phyloP scores from a whole-genome alignment of 179 eudicot genomes.

The Beta corolliflora region DNA sequence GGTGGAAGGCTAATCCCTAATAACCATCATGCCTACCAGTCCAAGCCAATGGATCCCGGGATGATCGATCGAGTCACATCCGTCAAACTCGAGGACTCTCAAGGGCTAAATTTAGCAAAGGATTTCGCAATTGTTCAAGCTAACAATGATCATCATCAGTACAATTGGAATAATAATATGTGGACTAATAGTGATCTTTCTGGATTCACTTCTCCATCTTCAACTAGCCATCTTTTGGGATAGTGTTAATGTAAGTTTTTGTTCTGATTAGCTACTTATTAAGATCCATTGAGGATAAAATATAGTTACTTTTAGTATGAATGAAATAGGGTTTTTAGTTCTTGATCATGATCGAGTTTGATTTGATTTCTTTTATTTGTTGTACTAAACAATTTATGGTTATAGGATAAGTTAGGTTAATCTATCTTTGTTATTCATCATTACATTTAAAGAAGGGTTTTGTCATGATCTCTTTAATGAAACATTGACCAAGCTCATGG shows the following conservation, averaged over 20 bases:
- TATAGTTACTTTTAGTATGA: neutral
- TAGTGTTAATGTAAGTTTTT: conserved; percentile 13
- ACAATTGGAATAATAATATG: conserved; percentile 18
- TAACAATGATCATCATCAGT: neutral
- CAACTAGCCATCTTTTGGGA: conserved; percentile 24
- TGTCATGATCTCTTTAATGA: conserved; percentile 21
- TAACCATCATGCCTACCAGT: neutral
- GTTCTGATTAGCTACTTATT: neutral
- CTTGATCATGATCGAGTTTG: neutral
- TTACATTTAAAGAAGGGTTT: conserved; percentile 11
- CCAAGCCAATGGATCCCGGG: conserved; percentile 20
- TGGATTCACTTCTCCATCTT: conserved; percentile 25
- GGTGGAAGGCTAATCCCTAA: conserved; percentile 17
- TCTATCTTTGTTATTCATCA: conserved; percentile 18
- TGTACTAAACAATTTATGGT: conserved; percentile 7
- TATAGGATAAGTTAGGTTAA: conserved; percentile 4
- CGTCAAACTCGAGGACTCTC: conserved; percentile 18
- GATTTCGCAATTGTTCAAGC: conserved; percentile 20
- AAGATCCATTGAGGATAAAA: neutral
- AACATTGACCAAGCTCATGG: conserved; percentile 14
- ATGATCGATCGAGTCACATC: conserved; percentile 22
- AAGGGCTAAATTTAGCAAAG: conserved; percentile 20
- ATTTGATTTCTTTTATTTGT: conserved; percentile 17
- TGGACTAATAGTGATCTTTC: too few species aligned
- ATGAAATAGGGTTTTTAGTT: neutral